Percentiles rank a stretch among this genome's conserved stretches.
phyloP scores from a whole-genome alignment of 768 basidiomycete genomes.

The Boletus rufocinnamomeus region DNA sequence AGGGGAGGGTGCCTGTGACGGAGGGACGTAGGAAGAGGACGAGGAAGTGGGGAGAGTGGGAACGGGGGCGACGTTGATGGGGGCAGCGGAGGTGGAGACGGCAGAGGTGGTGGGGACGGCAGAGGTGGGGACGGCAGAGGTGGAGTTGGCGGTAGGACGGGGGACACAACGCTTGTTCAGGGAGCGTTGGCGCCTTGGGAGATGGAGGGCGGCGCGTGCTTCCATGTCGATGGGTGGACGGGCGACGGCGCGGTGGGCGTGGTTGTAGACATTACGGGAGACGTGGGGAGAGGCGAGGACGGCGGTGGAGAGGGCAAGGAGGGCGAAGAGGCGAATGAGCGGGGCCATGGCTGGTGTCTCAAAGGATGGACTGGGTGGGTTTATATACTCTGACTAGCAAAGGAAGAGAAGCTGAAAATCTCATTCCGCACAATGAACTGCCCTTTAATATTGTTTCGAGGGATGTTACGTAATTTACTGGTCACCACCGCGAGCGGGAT shows the following conservation, averaged over 20 bases:
- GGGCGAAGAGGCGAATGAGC: slow-evolving; percentile 44
- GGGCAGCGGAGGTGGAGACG: slow-evolving; percentile 1
- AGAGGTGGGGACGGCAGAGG: neutral
- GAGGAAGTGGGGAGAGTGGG: neutral
- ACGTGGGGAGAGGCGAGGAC: slow-evolving; percentile 41
- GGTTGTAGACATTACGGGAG: slow-evolving; percentile 30
- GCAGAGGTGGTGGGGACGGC: neutral
- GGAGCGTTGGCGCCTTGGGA: slow-evolving; percentile 27
- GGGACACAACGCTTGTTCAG: slow-evolving; percentile 31
- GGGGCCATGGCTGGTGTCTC: slow-evolving; percentile 29
- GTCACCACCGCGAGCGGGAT: slow-evolving; percentile 53
- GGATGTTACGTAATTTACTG: too few species aligned
- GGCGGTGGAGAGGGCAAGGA: slow-evolving; percentile 42
- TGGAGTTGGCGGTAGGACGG: slow-evolving; percentile 16
- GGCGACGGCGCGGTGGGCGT: slow-evolving; percentile 22
- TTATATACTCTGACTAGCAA: slow-evolving; percentile 12
- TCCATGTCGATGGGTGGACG: neutral
- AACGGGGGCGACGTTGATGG: slow-evolving; percentile 28
- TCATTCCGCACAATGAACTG: neutral
- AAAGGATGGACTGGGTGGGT: slow-evolving; percentile 13
- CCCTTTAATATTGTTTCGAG: neutral
- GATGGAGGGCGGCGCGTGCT: neutral
- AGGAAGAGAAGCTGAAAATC: neutral
- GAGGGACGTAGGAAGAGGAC: neutral
- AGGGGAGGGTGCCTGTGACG: neutral